Base-by-base conservation (phyloP, 108 stramenopile genomes). In the Nitzschia inconspicua region DNA sequence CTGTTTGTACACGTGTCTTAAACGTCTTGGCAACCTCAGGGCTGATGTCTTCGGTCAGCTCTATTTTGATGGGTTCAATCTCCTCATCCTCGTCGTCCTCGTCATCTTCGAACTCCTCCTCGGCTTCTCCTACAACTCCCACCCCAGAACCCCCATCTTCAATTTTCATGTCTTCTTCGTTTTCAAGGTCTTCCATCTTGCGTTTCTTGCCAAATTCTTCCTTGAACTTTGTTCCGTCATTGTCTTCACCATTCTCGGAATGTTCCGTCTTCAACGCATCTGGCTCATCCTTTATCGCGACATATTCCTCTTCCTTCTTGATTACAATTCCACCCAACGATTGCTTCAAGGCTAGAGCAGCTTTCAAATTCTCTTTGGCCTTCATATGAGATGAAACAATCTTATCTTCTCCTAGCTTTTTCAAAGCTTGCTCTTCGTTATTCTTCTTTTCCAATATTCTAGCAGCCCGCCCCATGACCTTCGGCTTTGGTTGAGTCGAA, bases 1-100 rank as follows among this genome's bases (percentile, higher is more conserved):
- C 61, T 9, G 49, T 79, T 57, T 89, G 86, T 2, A 95, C 83
- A 57, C 80, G 86, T 36, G 88, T 88, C 59, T 92, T 94, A 57
- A 94, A 78, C 11, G 55, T 73, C 20, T 70, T 30, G 29, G 80
- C 82, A 47, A 70, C 73, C 30, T 73, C 80, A n/a, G 53, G 66
- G 27, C 79, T 71, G 9, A 57, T 36, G 8, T 82, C 80, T 24
- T 77, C 78, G 27, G 70, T 68, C 27, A 65, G 28, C 11, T 34
- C 46, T 19, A 54, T 23, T 31, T 56, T 40, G 20, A 50, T 23
- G 8, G 63, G 75, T 10, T 67, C 80, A 16, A 60, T 72, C 19
- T 73, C 73, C 0, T 71, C 77, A 35, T 78, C 85, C 28, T 71
- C 74, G 22, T 77, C 72, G 11, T 70, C 73, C 26, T 64, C 50